phyloP scores from a whole-genome alignment of 805 yeast genomes.

The Candida glaebosa region DNA sequence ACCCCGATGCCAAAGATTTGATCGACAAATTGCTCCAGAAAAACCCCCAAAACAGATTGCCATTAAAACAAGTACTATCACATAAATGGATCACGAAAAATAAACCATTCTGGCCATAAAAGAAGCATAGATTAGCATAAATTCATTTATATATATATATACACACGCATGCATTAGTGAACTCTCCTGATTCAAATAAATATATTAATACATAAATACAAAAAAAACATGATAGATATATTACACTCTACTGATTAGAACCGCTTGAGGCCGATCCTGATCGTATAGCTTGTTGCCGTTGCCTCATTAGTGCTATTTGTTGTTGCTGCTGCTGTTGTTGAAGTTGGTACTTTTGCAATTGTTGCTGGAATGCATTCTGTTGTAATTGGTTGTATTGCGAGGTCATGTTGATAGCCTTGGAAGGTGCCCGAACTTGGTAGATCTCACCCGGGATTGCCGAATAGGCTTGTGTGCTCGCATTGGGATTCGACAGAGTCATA shows the following conservation, averaged over 20 bases:
- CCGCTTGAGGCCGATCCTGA: slow-evolving; percentile 1
- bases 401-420: slow-evolving; percentile 39
- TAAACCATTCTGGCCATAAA: slow-evolving; percentile 54
- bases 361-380: slow-evolving; percentile 44
- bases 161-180: neutral
- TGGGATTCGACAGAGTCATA: slow-evolving; percentile 18
- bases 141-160: neutral
- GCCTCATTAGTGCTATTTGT: slow-evolving; percentile 26
- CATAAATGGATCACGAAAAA: slow-evolving; percentile 87
- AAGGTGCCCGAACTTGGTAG: slow-evolving; percentile 46
- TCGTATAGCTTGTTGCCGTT: slow-evolving; percentile 18
- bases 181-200: neutral
- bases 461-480: slow-evolving; percentile 35
- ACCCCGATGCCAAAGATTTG: slow-evolving; percentile 73
- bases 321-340: slow-evolving; percentile 36
- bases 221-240: neutral
- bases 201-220: slow-evolving; percentile 1
- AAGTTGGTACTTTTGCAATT: slow-evolving; percentile 37
- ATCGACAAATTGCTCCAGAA: slow-evolving; percentile 61
- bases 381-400: slow-evolving; percentile 42
- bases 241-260: neutral
- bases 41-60: slow-evolving; percentile 64
- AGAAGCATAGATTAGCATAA: slow-evolving; percentile 1
- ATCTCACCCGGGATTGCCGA: slow-evolving; percentile 61
- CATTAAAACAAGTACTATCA: slow-evolving; percentile 54